Evolutionary conservation across 495 filamentous ascomycete species (phyloP), one percentile per base, ranked within the genome.

Genomic region (Penicillium coffeae): DNA sequence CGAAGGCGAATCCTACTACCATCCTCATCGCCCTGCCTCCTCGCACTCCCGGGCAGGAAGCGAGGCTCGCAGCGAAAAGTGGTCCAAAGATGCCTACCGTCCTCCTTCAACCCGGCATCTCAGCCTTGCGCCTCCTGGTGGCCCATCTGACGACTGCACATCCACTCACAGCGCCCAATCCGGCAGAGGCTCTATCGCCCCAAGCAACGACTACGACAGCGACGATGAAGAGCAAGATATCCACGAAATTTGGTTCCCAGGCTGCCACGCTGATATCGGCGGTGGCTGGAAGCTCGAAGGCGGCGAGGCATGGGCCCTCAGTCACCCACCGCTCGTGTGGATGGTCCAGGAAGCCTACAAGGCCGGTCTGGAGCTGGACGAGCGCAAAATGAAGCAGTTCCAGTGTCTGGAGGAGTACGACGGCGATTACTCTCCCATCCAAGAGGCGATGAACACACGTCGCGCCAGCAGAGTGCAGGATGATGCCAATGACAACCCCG

Each of bases 231-330:
- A 59, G 16, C 87, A 91, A 52, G 86, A 92, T 55, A 85, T 93
- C 46, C 82, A 88, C 55, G 87, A 90, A 51, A 73, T 91, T 8
- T 93, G 89, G 89, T 94, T 93, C 60, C 76, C 87, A 0, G 89
- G 89, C 33, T 82, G 84, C 27, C 89, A 94, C 56, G 88, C 80
- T 8, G 89, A 94, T 52, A 82, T 94, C 21, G 89, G 89, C 13
- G 89, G 90, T 18, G 89, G 89, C 1, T 95, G 89, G 89, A 81
- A 82, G 45, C 65, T 85, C 3, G 51, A 69, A 0, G 57, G 67
- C 0, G 82, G 74, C 1, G 78, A 83, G 59, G 71, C 75, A 37
- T 73, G 70, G 56, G 65, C 85, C 2, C 73, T 90, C 10, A 87
- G 83, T 47, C 87, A 95, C 57, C 76, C 83, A 7, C 88, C 89